Evolutionary conservation across 2,329 filamentous ascomycete genomes (phyloP).

Genomic region (Aureobasidium sp.): DNA sequence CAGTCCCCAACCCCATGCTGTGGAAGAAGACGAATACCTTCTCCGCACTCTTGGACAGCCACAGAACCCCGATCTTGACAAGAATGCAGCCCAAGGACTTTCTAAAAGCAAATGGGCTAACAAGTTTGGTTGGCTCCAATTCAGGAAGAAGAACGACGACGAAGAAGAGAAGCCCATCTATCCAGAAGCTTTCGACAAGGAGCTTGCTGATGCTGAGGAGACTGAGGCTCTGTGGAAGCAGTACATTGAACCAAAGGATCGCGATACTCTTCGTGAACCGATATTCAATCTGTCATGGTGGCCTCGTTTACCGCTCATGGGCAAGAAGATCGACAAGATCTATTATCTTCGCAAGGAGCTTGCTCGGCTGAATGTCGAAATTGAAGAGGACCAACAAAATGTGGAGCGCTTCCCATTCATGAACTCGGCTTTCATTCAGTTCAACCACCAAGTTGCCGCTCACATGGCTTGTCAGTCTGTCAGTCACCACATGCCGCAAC

Average conservation of each 20-base stretch:
- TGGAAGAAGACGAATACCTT: conserved; percentile 28
- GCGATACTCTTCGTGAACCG: conserved; percentile 75
- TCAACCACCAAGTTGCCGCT: conserved; percentile 93
- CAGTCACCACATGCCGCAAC: conserved; percentile 81
- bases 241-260: conserved; percentile 71
- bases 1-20: conserved; percentile 35
- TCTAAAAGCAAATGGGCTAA: conserved; percentile 23
- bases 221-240: conserved; percentile 68
- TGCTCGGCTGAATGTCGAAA: conserved; percentile 81
- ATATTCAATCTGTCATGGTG: conserved; percentile 58
- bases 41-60: conserved; percentile 15
- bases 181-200: conserved; percentile 52
- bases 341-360: conserved; percentile 82
- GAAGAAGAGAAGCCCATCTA: conserved; percentile 41
- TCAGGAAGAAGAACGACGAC: conserved; percentile 24
- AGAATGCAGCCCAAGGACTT: conserved; percentile 16
- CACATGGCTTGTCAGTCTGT: conserved; percentile 96
- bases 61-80: not conserved
- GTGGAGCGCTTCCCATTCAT: conserved; percentile 82
- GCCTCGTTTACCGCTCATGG: conserved; percentile 45
- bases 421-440: conserved; percentile 97
- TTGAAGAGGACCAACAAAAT: conserved; percentile 79
- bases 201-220: conserved; percentile 54
- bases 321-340: conserved; percentile 90
- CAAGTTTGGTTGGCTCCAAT: conserved; percentile 20